Percentiles rank a stretch among this genome's conserved stretches.
Evolutionary conservation across 768 basidiomycete genomes (phyloP).

Genomic region (Lyophyllum shimeji): DNA sequence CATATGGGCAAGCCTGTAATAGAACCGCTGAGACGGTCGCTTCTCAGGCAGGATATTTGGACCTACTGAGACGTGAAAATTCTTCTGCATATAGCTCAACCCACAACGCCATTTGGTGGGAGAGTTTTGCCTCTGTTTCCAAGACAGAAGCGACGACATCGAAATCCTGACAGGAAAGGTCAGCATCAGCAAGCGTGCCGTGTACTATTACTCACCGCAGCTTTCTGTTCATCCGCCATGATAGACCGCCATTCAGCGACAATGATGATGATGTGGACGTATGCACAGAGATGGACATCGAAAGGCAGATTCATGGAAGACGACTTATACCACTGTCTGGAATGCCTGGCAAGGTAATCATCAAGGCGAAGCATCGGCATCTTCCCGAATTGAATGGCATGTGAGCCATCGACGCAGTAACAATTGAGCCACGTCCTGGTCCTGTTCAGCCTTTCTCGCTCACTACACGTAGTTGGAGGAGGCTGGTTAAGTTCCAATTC

Average conservation of each 20-base stretch:
- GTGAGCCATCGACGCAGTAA: constrained; percentile 72
- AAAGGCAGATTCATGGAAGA: constrained; percentile 38
- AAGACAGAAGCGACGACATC: constrained; percentile 35
- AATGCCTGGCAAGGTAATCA: constrained; percentile 55
- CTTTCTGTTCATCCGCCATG: constrained; percentile 9
- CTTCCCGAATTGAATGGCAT: constrained; percentile 77
- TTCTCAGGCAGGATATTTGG: not conserved
- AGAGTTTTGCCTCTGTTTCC: constrained; percentile 35
- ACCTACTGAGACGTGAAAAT: constrained; percentile 34
- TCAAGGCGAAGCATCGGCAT: constrained; percentile 64
- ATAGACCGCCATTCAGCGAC: constrained; percentile 44
- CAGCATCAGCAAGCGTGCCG: not conserved
- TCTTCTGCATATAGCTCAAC: constrained; percentile 39
- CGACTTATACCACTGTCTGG: constrained; percentile 47
- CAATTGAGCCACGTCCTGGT: constrained; percentile 76
- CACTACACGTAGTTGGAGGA: constrained; percentile 45
- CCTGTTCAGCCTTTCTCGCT: constrained; percentile 68
- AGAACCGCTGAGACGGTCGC: not conserved
- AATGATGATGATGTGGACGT: constrained; percentile 49
- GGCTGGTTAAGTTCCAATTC: constrained; percentile 69
- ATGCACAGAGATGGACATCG: constrained; percentile 50
- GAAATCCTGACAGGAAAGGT: constrained; percentile 24
- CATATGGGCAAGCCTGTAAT: constrained; percentile 41
- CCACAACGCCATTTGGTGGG: constrained; percentile 39
- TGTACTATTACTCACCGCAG: not conserved